A percentile compares a stretch with the other conserved stretches of the same genome.
Evolutionary conservation across 2,329 filamentous ascomycete genomes (phyloP).

Genomic region (Diaporthe sp.): DNA sequence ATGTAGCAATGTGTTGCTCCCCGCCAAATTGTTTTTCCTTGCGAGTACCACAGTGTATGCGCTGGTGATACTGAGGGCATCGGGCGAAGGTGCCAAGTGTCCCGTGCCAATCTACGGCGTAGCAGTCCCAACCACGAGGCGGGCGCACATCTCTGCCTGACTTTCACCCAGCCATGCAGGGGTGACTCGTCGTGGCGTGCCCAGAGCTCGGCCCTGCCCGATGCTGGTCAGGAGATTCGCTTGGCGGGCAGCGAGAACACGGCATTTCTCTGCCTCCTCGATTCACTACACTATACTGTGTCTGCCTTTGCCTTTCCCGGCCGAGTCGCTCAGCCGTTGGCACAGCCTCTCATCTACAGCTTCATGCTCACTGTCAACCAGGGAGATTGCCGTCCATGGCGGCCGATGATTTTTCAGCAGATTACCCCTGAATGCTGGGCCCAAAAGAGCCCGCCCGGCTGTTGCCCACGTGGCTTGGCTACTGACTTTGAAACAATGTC

Average conservation of each 20-base stretch:
- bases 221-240: slow-evolving; percentile 6
- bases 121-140: background rate
- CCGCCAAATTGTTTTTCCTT: background rate
- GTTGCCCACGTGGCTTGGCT: slow-evolving; percentile 13
- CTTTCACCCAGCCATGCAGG: background rate
- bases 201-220: background rate
- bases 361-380: background rate
- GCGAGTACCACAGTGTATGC: background rate
- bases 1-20: background rate
- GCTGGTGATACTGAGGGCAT: background rate
- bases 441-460: background rate
- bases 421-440: background rate
- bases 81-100: slow-evolving; percentile 7
- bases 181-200: background rate
- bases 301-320: background rate
- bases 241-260: background rate
- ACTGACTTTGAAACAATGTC: slow-evolving; percentile 10
- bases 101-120: slow-evolving; percentile 6
- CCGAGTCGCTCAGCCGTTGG: background rate
- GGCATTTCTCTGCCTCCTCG: background rate
- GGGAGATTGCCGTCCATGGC: background rate
- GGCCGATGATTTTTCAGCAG: background rate
- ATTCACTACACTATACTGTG: background rate
- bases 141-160: slow-evolving; percentile 24
- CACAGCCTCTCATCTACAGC: background rate